Evolutionary conservation across 1,139 yeast genomes (phyloP), one percentile per base, ranked within the genome.

Genomic region (Pichia terricola): DNA sequence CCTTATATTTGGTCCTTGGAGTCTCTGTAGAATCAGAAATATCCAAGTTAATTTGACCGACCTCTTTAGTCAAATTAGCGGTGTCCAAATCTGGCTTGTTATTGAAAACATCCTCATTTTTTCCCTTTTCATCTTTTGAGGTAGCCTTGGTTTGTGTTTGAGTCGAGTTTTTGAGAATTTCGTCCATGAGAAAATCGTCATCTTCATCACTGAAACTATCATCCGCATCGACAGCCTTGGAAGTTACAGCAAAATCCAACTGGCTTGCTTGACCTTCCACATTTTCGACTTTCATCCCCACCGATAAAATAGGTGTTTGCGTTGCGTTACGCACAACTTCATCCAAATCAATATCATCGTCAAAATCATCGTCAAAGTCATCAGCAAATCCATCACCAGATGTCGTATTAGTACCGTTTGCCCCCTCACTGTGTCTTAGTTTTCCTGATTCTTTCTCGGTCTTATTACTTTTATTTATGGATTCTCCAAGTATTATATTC

Each of bases 261-360:
- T 25, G 38, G 25, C 27, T 34, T 26, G 26, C 22, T 16, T 16
- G 22, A 16, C 22, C 22, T 16, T 16, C 22, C 22, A 16, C 22
- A 16, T 16, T 16, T 16, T 16, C 22, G 22, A 16, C 22, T 16
- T 16, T 16, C 22, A 16, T 16, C 22, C 22, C 2, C 22, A 16
- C 22, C 22, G 22, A 16, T 16, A 16, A 16, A 16, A 16, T 16
- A 16, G 22, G 22, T 16, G 22, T 16, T 16, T 16, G 22, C 22
- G 45, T 40, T 6, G 52, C 50, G 11, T 56, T 39, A n/a, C 40
- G 42, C 34, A 54, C 56, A 31, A 59, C 46, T 36, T 57, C 62
- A 26, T 51, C 54, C 50, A 57, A 43, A 40, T 59, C 63, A 3
- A 58, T 49, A 34, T 60, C 65, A 43, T 60, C 64, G 38, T 59